Evolutionary conservation across 2,329 filamentous ascomycete species (phyloP).

Genomic region (Leptosphaerulina australis): DNA sequence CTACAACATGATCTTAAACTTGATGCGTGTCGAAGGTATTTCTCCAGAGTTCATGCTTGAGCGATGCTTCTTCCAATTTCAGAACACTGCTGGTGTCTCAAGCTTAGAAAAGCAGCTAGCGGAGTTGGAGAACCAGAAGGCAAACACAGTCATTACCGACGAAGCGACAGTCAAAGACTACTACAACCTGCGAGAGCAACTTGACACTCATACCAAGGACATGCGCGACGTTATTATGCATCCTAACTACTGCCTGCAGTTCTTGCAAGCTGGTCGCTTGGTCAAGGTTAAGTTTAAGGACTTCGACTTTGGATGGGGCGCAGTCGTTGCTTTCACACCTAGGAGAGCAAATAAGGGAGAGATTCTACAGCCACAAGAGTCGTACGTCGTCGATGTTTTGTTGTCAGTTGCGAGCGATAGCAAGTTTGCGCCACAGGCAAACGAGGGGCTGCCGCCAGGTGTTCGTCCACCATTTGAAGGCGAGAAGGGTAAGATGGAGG

Average conservation of each 20-base stretch:
- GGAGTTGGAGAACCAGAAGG: conserved; percentile 75
- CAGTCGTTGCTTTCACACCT: conserved; percentile 74
- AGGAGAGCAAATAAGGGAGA: conserved; percentile 71
- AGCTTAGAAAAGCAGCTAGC: conserved; percentile 81
- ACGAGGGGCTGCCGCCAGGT: conserved; percentile 68
- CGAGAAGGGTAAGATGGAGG: conserved; percentile 74
- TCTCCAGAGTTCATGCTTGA: conserved; percentile 99
- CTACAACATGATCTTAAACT: conserved; percentile 98
- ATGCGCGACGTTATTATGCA: conserved; percentile 93
- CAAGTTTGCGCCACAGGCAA: conserved; percentile 63
- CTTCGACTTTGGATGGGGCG: conserved; percentile 92
- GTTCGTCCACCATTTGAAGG: conserved; percentile 65
- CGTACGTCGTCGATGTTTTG: conserved; percentile 81
- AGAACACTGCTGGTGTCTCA: conserved; percentile 88
- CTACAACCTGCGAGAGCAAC: conserved; percentile 83
- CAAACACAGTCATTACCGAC: conserved; percentile 77
- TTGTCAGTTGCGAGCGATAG: conserved; percentile 65
- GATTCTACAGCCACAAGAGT: conserved; percentile 74
- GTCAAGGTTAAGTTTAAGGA: conserved; percentile 82
- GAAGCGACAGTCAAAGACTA: conserved; percentile 92
- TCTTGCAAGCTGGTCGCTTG: conserved; percentile 84
- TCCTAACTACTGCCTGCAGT: conserved; percentile 82
- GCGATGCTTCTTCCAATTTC: conserved; percentile 96
- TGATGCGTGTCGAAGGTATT: conserved; percentile 97
- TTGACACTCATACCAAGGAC: conserved; percentile 82